Evolutionary conservation across 1,284 basidiomycete species (phyloP), one percentile per base, ranked within the genome.

Genomic region (Hemileia vastatrix): DNA sequence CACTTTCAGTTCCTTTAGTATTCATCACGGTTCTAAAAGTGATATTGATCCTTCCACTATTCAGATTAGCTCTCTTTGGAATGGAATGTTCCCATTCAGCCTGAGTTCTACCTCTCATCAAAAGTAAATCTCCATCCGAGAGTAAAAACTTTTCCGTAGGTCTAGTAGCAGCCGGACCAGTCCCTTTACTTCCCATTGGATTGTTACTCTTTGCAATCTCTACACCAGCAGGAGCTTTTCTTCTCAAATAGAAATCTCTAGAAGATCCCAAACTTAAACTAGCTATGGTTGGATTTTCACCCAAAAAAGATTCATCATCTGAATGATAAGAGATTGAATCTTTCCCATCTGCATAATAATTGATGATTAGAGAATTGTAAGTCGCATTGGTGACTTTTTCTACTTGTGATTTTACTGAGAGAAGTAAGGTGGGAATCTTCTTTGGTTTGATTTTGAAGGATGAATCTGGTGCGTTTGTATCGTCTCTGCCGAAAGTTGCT

Each of bases 71-170:
- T 6, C 77, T 64, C 62, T 77, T 77, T 1, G 77, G 77, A 6
- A 78, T 70, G 40, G 70, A 68, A 65, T 78, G 77, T 50, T 77
- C 67, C 76, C 75, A 77, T 23, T 75, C 70, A 43, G 70, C 67
- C 59, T 78, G 77, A 4, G 77, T 78, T 36, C 55, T 67, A 0
- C 77, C 77, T 11, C 73, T 67, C 77, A 78, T 78, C 19, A 78
- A 68, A 11, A 78, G 69, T 68, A 77, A 71, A 58, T 76, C 76
- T 18, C 77, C 77, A 45, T 72, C 68, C 11, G 67, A 62, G 43
- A 78, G 62, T 3, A 54, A 54, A 55, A 76, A 75, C 55, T 76
- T 76, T 48, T 76, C 71, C 0, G 70, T 67, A 4, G 68, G 66
- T n/a, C n/a, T n/a, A n/a, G n/a, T n/a, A n/a, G n/a, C n/a, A n/a